Evolutionary conservation across 2,329 filamentous ascomycete species (phyloP), one percentile per base, ranked within the genome.

Genomic region (Epichloe festucae): DNA sequence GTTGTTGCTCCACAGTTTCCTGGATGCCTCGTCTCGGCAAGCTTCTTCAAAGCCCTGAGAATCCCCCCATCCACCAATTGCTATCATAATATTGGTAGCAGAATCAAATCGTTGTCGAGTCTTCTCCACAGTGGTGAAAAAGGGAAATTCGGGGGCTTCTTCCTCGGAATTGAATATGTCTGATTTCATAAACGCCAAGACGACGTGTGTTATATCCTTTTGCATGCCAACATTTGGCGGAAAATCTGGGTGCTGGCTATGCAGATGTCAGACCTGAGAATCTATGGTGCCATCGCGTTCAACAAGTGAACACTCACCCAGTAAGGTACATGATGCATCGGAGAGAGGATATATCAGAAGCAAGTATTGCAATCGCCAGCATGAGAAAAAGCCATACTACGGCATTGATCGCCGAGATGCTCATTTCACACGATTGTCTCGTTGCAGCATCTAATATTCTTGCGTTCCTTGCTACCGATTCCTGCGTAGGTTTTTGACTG

Each of bases 1-100:
- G 57, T 86, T 85, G 44, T 70, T 69, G 1, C 84, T 81, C 67
- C 84, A 89, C 7, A 66, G 67, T 54, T 72, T 69, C 15, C 82
- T 76, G 1, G 73, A 75, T 1, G 65, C 58, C 1, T 75, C 70
- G 3, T 73, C 72, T 48, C 70, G 72, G 1, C 81, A 78, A 0
- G 76, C 83, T 10, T 63, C 63, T 0, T 76, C 73, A 59, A 87
- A 89, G 0, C 83, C 84, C 6, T 65, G 63, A 0, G 76, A 81
- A 54, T 87, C 82, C 0, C 84, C 84, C 85, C 85, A 89, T 49
- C 85, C 85, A 11, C 85, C 85, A 55, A 89, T 79, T 19, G 85
- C 84, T 39, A 89, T 73, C 69, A 84, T 75, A 21, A 89, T 66
- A 57, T 84, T 82, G 19, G 82, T 81, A 27, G 70, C 70, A 0